phyloP scores from a whole-genome alignment of 306 rosid species.

The Pyrus communis region DNA sequence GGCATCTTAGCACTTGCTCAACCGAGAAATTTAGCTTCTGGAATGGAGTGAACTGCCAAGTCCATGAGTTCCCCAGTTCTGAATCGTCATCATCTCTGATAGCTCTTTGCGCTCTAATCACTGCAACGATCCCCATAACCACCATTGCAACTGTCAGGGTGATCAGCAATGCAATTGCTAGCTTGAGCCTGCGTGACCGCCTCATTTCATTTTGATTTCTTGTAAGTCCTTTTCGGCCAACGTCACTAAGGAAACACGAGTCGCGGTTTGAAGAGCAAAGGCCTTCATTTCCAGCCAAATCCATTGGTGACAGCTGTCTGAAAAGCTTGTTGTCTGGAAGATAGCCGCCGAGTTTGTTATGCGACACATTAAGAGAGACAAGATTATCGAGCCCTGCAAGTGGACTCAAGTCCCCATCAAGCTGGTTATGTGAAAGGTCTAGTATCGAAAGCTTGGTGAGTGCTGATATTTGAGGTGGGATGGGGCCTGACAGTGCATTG shows the following conservation, averaged over 20 bases:
- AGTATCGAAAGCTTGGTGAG: constrained; percentile 73
- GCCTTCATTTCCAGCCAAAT: constrained; percentile 61
- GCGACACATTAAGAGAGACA: constrained; percentile 79
- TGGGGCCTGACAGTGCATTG: constrained; percentile 57
- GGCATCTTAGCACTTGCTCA: constrained; percentile 58
- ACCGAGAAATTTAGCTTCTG: constrained; percentile 84
- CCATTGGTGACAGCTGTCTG: constrained; percentile 59
- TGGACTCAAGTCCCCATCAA: constrained; percentile 66
- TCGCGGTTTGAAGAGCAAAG: constrained; percentile 58
- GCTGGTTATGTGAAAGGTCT: constrained; percentile 78
- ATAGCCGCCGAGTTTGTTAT: constrained; percentile 61
- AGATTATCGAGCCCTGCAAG: constrained; percentile 67
- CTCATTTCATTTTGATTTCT: constrained; percentile 24
- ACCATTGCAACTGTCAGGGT: constrained; percentile 61
- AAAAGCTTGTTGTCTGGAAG: constrained; percentile 86
- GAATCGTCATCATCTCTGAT: constrained; percentile 58
- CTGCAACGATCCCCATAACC: constrained; percentile 70
- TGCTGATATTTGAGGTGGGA: constrained; percentile 65
- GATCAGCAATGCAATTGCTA: constrained; percentile 65
- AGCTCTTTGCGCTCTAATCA: constrained; percentile 54
- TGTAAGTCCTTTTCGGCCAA: constrained; percentile 20
- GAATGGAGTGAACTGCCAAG: constrained; percentile 92
- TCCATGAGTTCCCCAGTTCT: constrained; percentile 73
- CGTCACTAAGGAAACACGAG: constrained; percentile 55
- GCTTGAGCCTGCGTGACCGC: constrained; percentile 54